Evolutionary conservation across 306 rosid genomes (phyloP), one percentile per base, ranked within the genome.

Genomic region (Ammopiptanthus mongolicus): DNA sequence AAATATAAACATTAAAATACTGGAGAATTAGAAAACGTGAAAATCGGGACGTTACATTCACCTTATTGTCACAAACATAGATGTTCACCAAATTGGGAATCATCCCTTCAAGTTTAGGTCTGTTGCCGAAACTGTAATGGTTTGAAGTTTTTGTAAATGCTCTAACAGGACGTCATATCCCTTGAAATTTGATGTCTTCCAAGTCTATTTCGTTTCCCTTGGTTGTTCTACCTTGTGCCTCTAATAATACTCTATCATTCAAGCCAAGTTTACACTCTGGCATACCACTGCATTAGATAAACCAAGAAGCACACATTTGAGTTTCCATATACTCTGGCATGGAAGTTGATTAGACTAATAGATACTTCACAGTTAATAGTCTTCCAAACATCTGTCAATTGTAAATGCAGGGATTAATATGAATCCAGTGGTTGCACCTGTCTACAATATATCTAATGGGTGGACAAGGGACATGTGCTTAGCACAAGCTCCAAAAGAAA

Each of bases 261-360:
- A 93, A 89, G 77, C 98, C 98, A 80, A 93, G 97, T 87, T 91
- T 93, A 86, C 98, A 93, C 82, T 93, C 98, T 1, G 98, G 98
- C 98, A 93, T 93, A 79, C 98, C 98, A 88, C 98, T 93, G 95
- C 83, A 82, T 77, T 52, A 70, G 21, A 81, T 36, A 86, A 67
- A 68, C 80, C 82, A 72, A 71, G 29, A 65, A 48, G 3, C 17
- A 12, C 71, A 82, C 46, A 31, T 3, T 5, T 62, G 25, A 83
- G 69, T 68, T 67, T 77, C 14, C 52, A 73, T 48, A 84, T 60
- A 34, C 62, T 36, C 37, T 34, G 53, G 37, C 50, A 79, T 41
- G 22, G 15, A 72, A 29, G 44, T 73, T 17, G 25, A 31, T 14
- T 48, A 74, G 76, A 22, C 18, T 34, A 36, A 39, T 31, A 71